Evolutionary conservation across 2,329 filamentous ascomycete genomes (phyloP).

Genomic region (Penicillium sp.): DNA sequence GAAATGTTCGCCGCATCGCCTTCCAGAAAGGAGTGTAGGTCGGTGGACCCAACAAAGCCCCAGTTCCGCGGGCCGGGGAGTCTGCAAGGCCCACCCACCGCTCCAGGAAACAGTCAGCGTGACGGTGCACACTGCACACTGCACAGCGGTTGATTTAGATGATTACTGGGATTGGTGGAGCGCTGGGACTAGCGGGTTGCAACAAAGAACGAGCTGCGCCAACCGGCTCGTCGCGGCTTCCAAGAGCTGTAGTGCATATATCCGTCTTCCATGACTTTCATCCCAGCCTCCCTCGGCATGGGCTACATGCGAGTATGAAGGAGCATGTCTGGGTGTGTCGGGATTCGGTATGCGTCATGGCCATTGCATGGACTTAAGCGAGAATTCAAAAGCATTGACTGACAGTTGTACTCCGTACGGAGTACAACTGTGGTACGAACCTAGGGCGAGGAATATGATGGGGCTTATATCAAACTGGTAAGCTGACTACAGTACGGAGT

Average conservation of each 20-base stretch:
- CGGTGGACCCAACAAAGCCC: background rate
- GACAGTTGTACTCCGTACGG: too few relatives aligned
- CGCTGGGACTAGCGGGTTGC: background rate
- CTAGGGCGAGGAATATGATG: background rate
- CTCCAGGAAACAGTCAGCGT: background rate
- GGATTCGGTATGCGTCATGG: background rate
- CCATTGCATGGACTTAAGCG: background rate
- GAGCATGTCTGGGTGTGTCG: background rate
- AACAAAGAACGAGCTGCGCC: background rate
- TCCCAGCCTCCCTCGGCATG: background rate
- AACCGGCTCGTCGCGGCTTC: background rate
- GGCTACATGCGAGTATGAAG: background rate
- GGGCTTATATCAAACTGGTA: background rate
- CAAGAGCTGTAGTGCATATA: background rate
- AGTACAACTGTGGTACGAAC: background rate
- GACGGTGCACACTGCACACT: background rate
- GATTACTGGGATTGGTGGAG: background rate
- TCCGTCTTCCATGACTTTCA: background rate
- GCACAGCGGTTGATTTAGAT: background rate
- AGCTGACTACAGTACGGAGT: background rate
- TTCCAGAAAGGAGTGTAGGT: background rate
- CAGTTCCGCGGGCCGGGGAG: background rate
- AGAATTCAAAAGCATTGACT: background rate
- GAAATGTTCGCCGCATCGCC: background rate
- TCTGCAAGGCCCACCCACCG: conserved; percentile 1